phyloP scores from a whole-genome alignment of 257 asterid species.

The Solanum arcanum region DNA sequence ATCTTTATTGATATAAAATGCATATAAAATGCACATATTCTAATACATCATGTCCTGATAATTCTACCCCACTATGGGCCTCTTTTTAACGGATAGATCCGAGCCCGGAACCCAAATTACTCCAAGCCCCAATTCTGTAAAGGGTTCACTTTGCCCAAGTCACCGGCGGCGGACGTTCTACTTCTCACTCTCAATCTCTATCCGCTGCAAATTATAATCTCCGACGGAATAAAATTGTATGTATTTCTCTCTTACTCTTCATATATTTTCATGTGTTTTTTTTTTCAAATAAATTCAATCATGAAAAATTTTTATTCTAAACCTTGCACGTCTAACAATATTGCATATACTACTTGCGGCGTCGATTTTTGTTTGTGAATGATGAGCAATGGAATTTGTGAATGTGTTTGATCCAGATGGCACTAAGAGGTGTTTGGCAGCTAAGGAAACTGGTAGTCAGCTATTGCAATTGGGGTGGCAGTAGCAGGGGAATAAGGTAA shows the following conservation, averaged over 20 bases:
- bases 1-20: too few species aligned
- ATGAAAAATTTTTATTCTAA: background rate
- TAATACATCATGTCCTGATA: too few species aligned
- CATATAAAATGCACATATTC: too few species aligned
- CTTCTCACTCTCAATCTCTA: background rate
- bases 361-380: background rate
- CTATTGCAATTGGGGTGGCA: conserved; percentile 79
- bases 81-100: background rate
- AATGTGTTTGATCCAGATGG: conserved; percentile 24
- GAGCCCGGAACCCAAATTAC: background rate
- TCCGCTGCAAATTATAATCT: background rate
- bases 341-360: background rate
- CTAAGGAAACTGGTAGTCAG: conserved; percentile 64
- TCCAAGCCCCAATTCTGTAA: background rate
- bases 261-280: background rate
- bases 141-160: background rate
- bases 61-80: background rate
- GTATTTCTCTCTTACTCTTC: background rate
- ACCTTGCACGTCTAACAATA: background rate
- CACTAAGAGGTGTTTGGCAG: conserved; percentile 88
- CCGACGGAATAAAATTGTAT: background rate
- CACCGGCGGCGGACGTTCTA: background rate
- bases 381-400: background rate
- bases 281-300: background rate
- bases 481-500: conserved; percentile 91